phyloP scores from a whole-genome alignment of 441 rosid genomes.

The Syzygium syzygioides region DNA sequence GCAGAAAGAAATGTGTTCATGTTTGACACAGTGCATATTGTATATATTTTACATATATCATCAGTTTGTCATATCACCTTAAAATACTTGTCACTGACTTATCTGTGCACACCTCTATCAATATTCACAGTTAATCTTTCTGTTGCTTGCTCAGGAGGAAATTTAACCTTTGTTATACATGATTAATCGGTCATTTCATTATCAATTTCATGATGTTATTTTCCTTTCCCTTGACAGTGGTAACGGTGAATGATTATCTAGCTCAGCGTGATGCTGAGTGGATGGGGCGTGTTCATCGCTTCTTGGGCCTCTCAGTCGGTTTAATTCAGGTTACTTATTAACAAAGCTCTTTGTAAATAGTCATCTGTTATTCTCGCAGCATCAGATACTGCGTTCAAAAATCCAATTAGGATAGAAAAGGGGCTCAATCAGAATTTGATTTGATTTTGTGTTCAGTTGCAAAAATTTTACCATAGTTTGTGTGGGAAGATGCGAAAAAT shows the following conservation, averaged over 20 bases:
- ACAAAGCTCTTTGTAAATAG: background rate
- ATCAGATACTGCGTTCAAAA: background rate
- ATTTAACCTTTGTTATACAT: background rate
- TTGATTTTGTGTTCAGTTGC: background rate
- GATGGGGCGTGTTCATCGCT: slow-evolving; percentile 98
- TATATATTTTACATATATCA: background rate
- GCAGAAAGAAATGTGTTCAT: background rate
- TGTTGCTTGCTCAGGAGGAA: background rate
- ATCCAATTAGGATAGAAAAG: background rate
- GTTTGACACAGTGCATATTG: background rate
- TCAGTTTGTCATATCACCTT: background rate
- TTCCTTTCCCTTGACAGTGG: slow-evolving; percentile 42
- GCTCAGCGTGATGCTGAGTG: slow-evolving; percentile 99
- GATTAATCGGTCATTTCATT: background rate
- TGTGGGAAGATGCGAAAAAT: background rate
- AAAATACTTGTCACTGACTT: background rate
- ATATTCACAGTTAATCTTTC: background rate
- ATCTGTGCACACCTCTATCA: background rate
- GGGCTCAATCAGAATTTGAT: background rate
- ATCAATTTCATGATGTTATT: background rate
- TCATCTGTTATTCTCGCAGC: background rate
- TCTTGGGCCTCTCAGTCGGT: slow-evolving; percentile 94
- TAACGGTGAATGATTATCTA: slow-evolving; percentile 92
- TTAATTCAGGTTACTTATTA: slow-evolving; percentile 66
- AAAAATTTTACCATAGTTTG: background rate